Conservation (phyloP, 768 basidiomycete species). For the Megacollybia marginata region DNA sequence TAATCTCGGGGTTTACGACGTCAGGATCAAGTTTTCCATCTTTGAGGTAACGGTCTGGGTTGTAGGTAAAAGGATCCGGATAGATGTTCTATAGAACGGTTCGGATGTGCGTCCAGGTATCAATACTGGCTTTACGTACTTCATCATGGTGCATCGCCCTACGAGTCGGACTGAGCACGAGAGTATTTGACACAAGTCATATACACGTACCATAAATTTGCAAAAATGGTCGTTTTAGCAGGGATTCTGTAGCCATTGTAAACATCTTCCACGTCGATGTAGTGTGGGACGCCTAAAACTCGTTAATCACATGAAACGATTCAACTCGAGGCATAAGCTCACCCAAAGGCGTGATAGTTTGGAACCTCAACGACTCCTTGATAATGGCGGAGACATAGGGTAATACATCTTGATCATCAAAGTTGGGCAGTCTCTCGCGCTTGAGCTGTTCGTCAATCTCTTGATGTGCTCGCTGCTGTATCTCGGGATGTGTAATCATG, state of each 20-base stretch:
- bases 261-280: background rate
- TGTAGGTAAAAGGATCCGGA: conserved; percentile 19
- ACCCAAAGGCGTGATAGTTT: background rate
- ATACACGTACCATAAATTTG: conserved; percentile 1
- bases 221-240: background rate
- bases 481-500: conserved; percentile 20
- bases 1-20: conserved; percentile 3
- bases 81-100: conserved; percentile 7
- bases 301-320: background rate
- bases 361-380: background rate
- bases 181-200: background rate
- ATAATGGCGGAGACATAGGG: background rate
- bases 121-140: background rate
- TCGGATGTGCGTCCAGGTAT: background rate
- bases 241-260: conserved; percentile 5
- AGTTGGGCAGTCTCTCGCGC: background rate
- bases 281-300: conserved; percentile 1
- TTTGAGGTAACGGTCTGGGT: conserved; percentile 18
- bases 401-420: background rate
- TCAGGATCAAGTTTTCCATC: conserved; percentile 5
- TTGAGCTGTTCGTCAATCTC: conserved; percentile 3
- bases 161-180: background rate
- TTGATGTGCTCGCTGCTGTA: conserved; percentile 17
- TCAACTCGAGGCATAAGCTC: background rate
- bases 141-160: conserved; percentile 22